A percentile compares a stretch with the other conserved stretches of the same genome.
Evolutionary conservation across 805 yeast genomes (phyloP).

Genomic region (Blastobotrys parvus): DNA sequence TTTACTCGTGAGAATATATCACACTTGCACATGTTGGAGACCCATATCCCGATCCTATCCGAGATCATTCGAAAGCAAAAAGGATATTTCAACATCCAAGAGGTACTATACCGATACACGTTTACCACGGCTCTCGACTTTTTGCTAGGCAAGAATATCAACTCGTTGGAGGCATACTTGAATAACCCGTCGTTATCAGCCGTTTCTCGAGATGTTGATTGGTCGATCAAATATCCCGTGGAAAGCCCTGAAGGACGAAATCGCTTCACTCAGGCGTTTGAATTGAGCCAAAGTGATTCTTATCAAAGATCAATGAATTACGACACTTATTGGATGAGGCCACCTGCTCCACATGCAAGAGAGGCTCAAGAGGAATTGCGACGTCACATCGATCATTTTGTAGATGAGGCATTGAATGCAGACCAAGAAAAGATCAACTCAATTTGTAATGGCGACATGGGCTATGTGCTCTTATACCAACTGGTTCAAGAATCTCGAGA

Average conservation of each 20-base stretch:
- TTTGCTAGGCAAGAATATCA: conserved; percentile 6
- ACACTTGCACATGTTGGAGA: conserved; percentile 18
- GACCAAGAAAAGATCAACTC: not conserved
- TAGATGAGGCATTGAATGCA: conserved; percentile 29
- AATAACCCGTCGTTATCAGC: not conserved
- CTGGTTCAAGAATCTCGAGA: conserved; percentile 38
- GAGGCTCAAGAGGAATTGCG: conserved; percentile 9
- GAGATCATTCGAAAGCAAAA: not conserved
- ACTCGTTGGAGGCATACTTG: conserved; percentile 1
- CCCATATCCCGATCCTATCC: conserved; percentile 18
- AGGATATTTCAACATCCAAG: conserved; percentile 5
- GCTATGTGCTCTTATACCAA: conserved; percentile 41
- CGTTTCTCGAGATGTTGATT: not conserved
- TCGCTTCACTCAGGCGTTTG: conserved; percentile 2
- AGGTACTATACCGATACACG: conserved; percentile 5
- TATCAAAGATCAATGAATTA: not conserved
- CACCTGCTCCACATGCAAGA: not conserved
- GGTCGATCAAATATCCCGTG: not conserved
- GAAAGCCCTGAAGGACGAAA: conserved; percentile 1
- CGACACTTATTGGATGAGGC: not conserved
- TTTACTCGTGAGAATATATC: conserved; percentile 22
- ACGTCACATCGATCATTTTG: conserved; percentile 34
- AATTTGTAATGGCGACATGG: conserved; percentile 23
- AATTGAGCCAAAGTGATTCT: not conserved
- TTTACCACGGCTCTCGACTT: conserved; percentile 9